Conservation (phyloP, 2,329 filamentous ascomycete genomes). For the Graphiopsis chlorocephala region DNA sequence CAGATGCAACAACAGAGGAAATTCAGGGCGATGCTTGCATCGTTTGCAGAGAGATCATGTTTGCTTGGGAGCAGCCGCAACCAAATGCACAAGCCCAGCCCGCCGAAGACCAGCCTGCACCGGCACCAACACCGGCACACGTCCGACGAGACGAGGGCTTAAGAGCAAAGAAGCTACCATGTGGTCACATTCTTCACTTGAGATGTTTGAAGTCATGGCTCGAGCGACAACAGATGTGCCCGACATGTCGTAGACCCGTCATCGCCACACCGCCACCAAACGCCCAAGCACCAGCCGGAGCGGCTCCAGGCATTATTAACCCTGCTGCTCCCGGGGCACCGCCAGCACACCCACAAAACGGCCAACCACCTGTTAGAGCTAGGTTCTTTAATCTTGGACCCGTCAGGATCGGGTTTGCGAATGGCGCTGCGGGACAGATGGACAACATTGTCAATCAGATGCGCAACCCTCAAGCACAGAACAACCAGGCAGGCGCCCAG, state of each 20-base stretch:
- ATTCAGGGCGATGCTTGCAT: slow-evolving; percentile 88
- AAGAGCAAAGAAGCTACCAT: slow-evolving; percentile 92
- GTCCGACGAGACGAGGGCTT: slow-evolving; percentile 70
- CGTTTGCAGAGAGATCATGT: slow-evolving; percentile 96
- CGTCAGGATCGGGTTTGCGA: slow-evolving; percentile 67
- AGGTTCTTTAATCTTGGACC: slow-evolving; percentile 69
- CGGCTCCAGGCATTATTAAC: slow-evolving; percentile 16
- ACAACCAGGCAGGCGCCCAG: slow-evolving; percentile 18
- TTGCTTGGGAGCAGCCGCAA: slow-evolving; percentile 63
- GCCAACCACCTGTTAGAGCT: slow-evolving; percentile 31
- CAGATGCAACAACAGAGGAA: slow-evolving; percentile 85
- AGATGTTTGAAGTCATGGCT: slow-evolving; percentile 95
- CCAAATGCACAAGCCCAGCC: slow-evolving; percentile 37
- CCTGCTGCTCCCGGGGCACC: slow-evolving; percentile 19
- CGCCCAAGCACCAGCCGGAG: slow-evolving; percentile 19
- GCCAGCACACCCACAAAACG: slow-evolving; percentile 30
- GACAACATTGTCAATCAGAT: slow-evolving; percentile 43
- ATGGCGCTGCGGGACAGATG: slow-evolving; percentile 48
- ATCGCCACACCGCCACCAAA: slow-evolving; percentile 31
- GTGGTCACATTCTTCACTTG: slow-evolving; percentile 91
- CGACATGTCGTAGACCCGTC: slow-evolving; percentile 84
- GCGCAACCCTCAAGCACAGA: slow-evolving; percentile 22
- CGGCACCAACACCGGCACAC: slow-evolving; percentile 35
- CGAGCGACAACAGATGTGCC: slow-evolving; percentile 94
- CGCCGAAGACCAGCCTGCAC: slow-evolving; percentile 28